Conservation (phyloP, 116 monocot species). For the Iris pallida region DNA sequence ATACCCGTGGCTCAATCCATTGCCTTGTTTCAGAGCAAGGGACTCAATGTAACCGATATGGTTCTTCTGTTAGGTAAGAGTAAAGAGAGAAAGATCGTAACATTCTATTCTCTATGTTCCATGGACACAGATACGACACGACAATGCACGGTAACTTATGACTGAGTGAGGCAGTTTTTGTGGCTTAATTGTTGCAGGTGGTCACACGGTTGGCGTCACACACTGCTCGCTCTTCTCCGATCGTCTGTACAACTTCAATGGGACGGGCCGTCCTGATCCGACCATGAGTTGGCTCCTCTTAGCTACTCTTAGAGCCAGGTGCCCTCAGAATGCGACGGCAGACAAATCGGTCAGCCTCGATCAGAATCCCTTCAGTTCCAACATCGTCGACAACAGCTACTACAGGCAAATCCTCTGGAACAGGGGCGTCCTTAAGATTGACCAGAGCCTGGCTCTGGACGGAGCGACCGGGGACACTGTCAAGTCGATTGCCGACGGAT, state of each 20-base stretch:
- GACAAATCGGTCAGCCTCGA: background rate
- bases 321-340: background rate
- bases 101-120: too few species aligned
- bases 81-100: too few species aligned
- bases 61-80: background rate
- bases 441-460: conserved; percentile 11
- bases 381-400: conserved; percentile 4
- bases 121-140: too few species aligned
- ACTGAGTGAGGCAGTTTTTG: too few species aligned
- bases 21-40: background rate
- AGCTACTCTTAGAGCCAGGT: background rate
- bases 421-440: conserved; percentile 6
- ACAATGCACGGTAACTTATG: too few species aligned
- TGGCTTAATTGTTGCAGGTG: too few species aligned
- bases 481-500: background rate
- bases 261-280: background rate
- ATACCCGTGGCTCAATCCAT: background rate
- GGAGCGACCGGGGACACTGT: background rate
- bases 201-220: background rate
- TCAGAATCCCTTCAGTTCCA: conserved; percentile 1
- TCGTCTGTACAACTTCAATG: background rate
- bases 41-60: background rate
- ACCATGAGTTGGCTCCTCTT: background rate
- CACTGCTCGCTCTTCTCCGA: conserved; percentile 1
- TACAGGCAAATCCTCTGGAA: conserved; percentile 2